Conservation (phyloP, 164 flowering plant genomes). For the Vitis amurensis region DNA sequence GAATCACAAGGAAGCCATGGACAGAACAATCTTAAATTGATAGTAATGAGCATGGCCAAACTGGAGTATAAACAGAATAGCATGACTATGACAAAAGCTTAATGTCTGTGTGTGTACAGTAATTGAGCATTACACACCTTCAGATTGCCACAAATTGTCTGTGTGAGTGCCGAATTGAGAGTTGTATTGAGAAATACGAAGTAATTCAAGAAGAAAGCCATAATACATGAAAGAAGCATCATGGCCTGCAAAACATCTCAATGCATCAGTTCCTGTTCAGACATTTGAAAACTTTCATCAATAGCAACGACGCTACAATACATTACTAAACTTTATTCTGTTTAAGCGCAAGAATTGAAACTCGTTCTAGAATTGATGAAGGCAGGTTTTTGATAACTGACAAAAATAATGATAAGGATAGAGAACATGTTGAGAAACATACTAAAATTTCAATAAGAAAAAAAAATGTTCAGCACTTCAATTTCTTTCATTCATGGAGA, state of each 20-base stretch:
- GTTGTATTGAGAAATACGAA: slow-evolving; percentile 74
- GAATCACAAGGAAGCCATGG: background rate
- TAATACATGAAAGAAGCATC: slow-evolving; percentile 74
- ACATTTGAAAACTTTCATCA: background rate
- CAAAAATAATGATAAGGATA: background rate
- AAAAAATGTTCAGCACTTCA: too few relatives aligned
- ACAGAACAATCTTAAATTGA: background rate
- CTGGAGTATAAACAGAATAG: background rate
- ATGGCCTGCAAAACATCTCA: slow-evolving; percentile 56
- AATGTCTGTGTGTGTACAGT: background rate
- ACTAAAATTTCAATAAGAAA: too few relatives aligned
- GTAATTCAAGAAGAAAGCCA: slow-evolving; percentile 87
- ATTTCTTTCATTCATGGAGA: background rate
- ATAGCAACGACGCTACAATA: background rate
- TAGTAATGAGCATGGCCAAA: background rate
- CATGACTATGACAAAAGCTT: background rate
- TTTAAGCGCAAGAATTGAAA: background rate
- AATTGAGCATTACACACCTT: slow-evolving; percentile 46
- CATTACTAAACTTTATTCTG: background rate
- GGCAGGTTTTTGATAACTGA: background rate
- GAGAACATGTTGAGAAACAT: too few relatives aligned
- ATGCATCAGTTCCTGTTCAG: background rate
- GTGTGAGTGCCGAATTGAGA: slow-evolving; percentile 88
- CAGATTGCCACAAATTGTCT: slow-evolving; percentile 86
- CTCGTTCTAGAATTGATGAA: background rate